Base-by-base conservation (phyloP, 371 early-diverging fungal genomes). In the Zopfochytrium polystomum region DNA sequence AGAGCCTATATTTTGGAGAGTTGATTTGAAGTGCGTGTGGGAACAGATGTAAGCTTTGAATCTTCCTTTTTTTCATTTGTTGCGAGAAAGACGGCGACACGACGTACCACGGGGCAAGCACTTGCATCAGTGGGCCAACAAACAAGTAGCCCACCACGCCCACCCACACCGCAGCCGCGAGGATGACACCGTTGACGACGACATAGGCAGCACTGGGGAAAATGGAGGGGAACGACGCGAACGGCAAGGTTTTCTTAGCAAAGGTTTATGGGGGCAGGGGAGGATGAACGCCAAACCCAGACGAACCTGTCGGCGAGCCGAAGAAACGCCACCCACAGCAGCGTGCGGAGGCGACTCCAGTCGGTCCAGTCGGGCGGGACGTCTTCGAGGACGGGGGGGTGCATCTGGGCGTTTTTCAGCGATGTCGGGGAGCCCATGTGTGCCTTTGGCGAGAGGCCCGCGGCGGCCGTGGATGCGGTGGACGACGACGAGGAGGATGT, bases 71-170 rank as follows among this genome's bases (percentile, higher is more conserved):
- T 11, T 22, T 22, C 9, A n/a, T 18, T 30, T 33, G 22, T 13
- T n/a, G 58, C 25, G 15, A 46, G 13, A 3, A 35, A 42, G 30
- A 49, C 20, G 1, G 20, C n/a, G 29, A 15, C n/a, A 33, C 0
- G 11, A 46, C 55, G 9, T 33, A 63, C 63, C n/a, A 49, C n/a
- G 65, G 65, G 11, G 47, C 45, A 3, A 58, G 15, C 7, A 38
- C 5, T 26, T 51, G 44, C 3, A 52, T 18, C 29, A 64, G 9
- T 4, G 65, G 65, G 23, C 58, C 58, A 34, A 64, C 26, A 25
- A 64, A 38, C 9, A 58, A 35, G 38, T 53, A 64, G 4, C 65
- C 59, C 13, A 58, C 20, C 2, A 53, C 23, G 3, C 65, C 65
- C 20, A 33, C 22, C 30, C 58, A 32, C 45, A 32, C 15, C 2